phyloP scores from a whole-genome alignment of 495 filamentous ascomycete species.

The Neurospora sp. region DNA sequence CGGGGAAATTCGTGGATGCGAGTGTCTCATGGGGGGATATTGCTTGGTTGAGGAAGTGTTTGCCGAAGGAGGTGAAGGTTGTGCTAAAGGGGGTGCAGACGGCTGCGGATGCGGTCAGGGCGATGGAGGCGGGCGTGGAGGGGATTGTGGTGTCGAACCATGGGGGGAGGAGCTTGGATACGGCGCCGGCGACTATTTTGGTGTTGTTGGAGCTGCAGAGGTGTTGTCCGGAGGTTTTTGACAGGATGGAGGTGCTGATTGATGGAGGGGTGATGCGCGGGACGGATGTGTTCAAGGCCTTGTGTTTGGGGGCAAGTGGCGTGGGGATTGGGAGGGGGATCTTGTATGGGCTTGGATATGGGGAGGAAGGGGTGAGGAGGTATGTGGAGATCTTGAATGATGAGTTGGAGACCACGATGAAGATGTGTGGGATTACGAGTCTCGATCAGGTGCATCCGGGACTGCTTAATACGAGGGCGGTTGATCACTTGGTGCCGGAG shows the following conservation, averaged over 20 bases:
- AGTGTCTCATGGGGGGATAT: slow-evolving; percentile 68
- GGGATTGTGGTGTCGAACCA: slow-evolving; percentile 59
- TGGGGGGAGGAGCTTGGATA: slow-evolving; percentile 60
- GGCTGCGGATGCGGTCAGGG: slow-evolving; percentile 47
- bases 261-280: slow-evolving; percentile 59
- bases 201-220: slow-evolving; percentile 55
- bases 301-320: slow-evolving; percentile 54
- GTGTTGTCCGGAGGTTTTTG: slow-evolving; percentile 49
- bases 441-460: slow-evolving; percentile 61
- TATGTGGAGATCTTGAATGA: slow-evolving; percentile 56
- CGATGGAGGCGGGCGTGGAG: slow-evolving; percentile 44
- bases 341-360: slow-evolving; percentile 57
- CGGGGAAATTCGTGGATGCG: slow-evolving; percentile 63
- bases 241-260: slow-evolving; percentile 51
- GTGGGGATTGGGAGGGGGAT: slow-evolving; percentile 57
- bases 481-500: slow-evolving; percentile 59
- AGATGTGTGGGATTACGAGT: slow-evolving; percentile 62
- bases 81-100: slow-evolving; percentile 59
- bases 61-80: slow-evolving; percentile 36
- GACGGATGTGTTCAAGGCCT: slow-evolving; percentile 58
- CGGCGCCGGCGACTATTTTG: slow-evolving; percentile 48
- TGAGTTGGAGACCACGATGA: slow-evolving; percentile 71
- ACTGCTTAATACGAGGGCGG: slow-evolving; percentile 55
- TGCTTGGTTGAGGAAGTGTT: slow-evolving; percentile 32
- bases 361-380: slow-evolving; percentile 64